Evolutionary conservation across 139 green algal genomes (phyloP).

Genomic region (Coelastrella sp.): DNA sequence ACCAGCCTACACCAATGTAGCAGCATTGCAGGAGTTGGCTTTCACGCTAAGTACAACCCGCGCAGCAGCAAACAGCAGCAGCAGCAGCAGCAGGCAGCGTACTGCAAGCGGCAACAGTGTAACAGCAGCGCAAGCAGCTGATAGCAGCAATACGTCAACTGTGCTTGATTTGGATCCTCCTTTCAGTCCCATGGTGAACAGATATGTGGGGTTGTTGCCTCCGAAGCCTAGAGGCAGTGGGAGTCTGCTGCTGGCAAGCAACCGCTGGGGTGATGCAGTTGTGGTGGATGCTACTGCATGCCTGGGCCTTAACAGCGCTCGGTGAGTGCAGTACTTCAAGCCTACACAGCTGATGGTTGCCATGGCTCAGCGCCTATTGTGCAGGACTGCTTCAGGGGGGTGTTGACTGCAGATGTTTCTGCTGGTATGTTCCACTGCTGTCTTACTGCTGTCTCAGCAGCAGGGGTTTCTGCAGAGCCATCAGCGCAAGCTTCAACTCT

Average conservation of each 20-base stretch:
- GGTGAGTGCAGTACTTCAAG: not conserved
- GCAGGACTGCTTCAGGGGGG: no score
- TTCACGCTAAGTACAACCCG: not conserved
- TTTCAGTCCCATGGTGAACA: slow-evolving; percentile 33
- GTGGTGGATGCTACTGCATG: slow-evolving; percentile 40
- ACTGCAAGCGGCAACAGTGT: no score
- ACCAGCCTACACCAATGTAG: slow-evolving; percentile 31
- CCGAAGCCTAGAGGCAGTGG: not conserved
- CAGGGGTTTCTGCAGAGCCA: no score
- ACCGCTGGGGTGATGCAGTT: slow-evolving; percentile 33
- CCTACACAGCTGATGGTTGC: not conserved
- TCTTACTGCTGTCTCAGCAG: no score
- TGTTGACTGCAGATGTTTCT: no score
- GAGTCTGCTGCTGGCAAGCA: slow-evolving; percentile 37
- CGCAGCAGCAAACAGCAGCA: slow-evolving; percentile 1
- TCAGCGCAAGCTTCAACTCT: no score
- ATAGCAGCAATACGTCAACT: not conserved
- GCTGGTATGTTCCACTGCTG: no score
- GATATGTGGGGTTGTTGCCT: slow-evolving; percentile 40
- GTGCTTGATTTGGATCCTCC: slow-evolving; percentile 43
- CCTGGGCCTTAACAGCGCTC: not conserved
- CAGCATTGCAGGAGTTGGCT: slow-evolving; percentile 45
- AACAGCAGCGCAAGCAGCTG: not conserved
- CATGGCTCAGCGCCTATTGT: no score
- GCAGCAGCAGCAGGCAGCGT: slow-evolving; percentile 1